Percentiles rank a stretch among this genome's conserved stretches.
These are phyloP conservation scores for Helotiales sp. DNA, from an alignment of 2,329 filamentous ascomycete genomes.

Conservation along the genomic window DNA sequence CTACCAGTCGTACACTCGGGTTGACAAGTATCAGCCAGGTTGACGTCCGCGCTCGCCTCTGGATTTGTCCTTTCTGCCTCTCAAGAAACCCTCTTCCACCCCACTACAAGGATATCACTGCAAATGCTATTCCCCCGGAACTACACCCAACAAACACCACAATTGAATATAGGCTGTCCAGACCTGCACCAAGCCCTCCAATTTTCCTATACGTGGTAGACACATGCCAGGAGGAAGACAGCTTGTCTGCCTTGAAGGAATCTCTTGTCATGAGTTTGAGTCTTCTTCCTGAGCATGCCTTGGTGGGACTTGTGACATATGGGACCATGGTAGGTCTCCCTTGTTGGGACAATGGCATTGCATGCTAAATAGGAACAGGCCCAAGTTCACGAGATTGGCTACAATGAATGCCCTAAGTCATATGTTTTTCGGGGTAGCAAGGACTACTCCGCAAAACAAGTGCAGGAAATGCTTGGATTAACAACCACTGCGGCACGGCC, in stretches of 20 bases:
- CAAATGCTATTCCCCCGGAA: slow-evolving; percentile 80
- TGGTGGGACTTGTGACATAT: slow-evolving; percentile 82
- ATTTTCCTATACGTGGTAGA: slow-evolving; percentile 89
- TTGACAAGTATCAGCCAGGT: slow-evolving; percentile 60
- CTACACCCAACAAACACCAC: slow-evolving; percentile 80
- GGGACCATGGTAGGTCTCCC: slow-evolving; percentile 81
- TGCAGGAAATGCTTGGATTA: slow-evolving; percentile 98
- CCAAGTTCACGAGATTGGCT: slow-evolving; percentile 97
- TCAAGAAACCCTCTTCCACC: slow-evolving; percentile 79
- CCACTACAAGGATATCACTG: slow-evolving; percentile 88
- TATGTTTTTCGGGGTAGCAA: slow-evolving; percentile 98
- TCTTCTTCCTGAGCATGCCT: slow-evolving; percentile 75
- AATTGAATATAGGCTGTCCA: slow-evolving; percentile 82
- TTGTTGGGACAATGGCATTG: not conserved
- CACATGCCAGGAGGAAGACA: slow-evolving; percentile 86
- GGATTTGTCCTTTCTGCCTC: slow-evolving; percentile 88
- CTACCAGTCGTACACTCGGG: not conserved
- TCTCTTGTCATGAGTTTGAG: slow-evolving; percentile 85
- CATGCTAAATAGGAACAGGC: slow-evolving; percentile 52
- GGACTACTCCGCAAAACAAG: slow-evolving; percentile 96
- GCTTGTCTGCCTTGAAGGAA: slow-evolving; percentile 78
- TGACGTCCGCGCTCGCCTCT: slow-evolving; percentile 78
- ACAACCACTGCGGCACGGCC: slow-evolving; percentile 72
- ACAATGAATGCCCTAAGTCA: slow-evolving; percentile 96
- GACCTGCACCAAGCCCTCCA: slow-evolving; percentile 80